Conservation (phyloP, 352 stramenopile genomes). For the Phytophthora pistaciae region DNA sequence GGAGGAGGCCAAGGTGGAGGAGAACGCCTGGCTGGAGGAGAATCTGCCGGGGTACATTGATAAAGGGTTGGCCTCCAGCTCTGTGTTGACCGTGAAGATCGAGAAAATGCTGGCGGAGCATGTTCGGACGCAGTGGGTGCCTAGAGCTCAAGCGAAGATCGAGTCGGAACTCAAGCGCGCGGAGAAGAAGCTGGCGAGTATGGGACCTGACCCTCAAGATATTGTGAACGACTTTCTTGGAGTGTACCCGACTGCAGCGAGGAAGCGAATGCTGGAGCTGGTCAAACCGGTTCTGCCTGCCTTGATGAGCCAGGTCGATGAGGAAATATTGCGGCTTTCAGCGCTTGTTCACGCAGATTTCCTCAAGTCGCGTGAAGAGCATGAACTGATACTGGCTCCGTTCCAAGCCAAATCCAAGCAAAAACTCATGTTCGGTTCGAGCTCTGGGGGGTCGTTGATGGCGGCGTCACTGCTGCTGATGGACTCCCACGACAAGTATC, state of each 20-base stretch:
- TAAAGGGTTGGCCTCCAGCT: slow-evolving; percentile 34
- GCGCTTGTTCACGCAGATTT: slow-evolving; percentile 32
- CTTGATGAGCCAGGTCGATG: slow-evolving; percentile 24
- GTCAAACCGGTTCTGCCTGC: slow-evolving; percentile 26
- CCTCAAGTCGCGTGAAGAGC: slow-evolving; percentile 27
- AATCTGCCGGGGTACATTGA: slow-evolving; percentile 39
- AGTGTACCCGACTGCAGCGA: slow-evolving; percentile 8
- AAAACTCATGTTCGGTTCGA: neutral
- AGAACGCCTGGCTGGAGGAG: slow-evolving; percentile 38
- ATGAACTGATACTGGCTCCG: slow-evolving; percentile 29
- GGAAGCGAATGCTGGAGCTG: slow-evolving; percentile 25
- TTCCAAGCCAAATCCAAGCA: slow-evolving; percentile 19
- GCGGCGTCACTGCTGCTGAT: slow-evolving; percentile 33
- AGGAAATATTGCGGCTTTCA: slow-evolving; percentile 24
- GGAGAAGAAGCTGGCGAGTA: slow-evolving; percentile 4
- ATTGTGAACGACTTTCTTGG: slow-evolving; percentile 33
- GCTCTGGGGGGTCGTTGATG: slow-evolving; percentile 14
- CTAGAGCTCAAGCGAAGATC: slow-evolving; percentile 22
- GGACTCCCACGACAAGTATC: slow-evolving; percentile 23
- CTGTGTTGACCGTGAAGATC: slow-evolving; percentile 34
- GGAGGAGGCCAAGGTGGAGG: slow-evolving; percentile 31
- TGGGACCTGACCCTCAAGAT: slow-evolving; percentile 28
- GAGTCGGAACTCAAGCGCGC: slow-evolving; percentile 1
- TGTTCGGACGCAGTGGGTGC: slow-evolving; percentile 38
- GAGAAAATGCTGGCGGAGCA: slow-evolving; percentile 49